Evolutionary conservation across 2,329 filamentous ascomycete species (phyloP).

Genomic region (Phyllosticta citribraziliensis): DNA sequence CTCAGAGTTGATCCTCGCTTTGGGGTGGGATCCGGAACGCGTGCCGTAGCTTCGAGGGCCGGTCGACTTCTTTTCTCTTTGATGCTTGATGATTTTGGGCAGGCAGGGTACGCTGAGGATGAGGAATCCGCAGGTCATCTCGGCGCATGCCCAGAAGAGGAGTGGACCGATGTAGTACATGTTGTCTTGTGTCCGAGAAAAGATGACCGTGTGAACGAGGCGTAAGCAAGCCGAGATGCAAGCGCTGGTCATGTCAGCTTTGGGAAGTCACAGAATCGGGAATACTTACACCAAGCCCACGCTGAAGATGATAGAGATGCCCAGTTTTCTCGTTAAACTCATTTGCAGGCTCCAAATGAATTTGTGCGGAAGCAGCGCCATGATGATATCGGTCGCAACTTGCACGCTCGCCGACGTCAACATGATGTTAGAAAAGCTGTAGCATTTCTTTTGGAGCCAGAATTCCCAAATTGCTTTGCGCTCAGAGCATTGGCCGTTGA

Average conservation of each 20-base stretch:
- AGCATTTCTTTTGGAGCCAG: not conserved
- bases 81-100: not conserved
- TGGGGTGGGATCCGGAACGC: not conserved
- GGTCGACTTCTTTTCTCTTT: not conserved
- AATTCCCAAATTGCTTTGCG: not conserved
- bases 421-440: not conserved
- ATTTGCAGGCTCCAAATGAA: not conserved
- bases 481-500: not conserved
- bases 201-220: not conserved
- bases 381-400: not conserved
- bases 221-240: not conserved
- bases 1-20: not conserved
- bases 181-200: not conserved
- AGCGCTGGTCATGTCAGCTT: not conserved
- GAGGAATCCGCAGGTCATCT: not conserved
- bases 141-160: not conserved
- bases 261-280: not conserved
- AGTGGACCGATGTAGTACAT: not conserved
- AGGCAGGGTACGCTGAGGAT: not conserved
- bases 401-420: not conserved
- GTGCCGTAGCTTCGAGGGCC: not conserved
- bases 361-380: not conserved
- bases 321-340: not conserved
- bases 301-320: not conserved
- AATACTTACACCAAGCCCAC: not conserved